Percentiles rank a stretch among this genome's conserved stretches.
phyloP scores from a whole-genome alignment of 2,329 filamentous ascomycete genomes.

The Aureobasidium mangrovei region DNA sequence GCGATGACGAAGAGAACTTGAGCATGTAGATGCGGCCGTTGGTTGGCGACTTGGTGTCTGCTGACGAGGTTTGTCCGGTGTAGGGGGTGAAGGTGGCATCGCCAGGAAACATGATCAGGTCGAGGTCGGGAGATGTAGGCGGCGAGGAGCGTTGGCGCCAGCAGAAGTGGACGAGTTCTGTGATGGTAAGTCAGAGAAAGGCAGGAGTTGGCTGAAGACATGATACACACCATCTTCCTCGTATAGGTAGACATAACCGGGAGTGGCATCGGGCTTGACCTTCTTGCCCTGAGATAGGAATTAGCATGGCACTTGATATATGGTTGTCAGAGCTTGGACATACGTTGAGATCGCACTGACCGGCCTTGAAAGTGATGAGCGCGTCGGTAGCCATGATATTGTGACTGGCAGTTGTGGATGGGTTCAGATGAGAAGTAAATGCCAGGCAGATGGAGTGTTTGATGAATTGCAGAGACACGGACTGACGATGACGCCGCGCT shows the following conservation, averaged over 20 bases:
- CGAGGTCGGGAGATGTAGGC: conserved; percentile 66
- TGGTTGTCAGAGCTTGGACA: conserved; percentile 27
- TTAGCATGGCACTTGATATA: neutral
- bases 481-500: conserved; percentile 1
- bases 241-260: conserved; percentile 88
- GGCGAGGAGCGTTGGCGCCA: conserved; percentile 75
- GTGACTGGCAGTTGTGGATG: neutral
- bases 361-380: conserved; percentile 93
- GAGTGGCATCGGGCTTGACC: conserved; percentile 62
- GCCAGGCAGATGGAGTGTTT: neutral
- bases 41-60: conserved; percentile 47
- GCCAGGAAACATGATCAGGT: conserved; percentile 86
- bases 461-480: neutral
- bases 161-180: conserved; percentile 90
- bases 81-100: conserved; percentile 86
- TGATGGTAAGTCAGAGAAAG: conserved; percentile 1
- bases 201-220: conserved; percentile 15
- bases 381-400: conserved; percentile 68
- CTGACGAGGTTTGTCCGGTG: conserved; percentile 23
- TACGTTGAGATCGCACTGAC: conserved; percentile 78
- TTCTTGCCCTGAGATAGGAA: conserved; percentile 43
- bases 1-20: conserved; percentile 86
- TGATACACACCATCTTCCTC: conserved; percentile 64
- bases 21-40: conserved; percentile 89
- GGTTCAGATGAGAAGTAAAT: neutral